Evolutionary conservation across 163 green algal genomes (phyloP), one percentile per base, ranked within the genome.

Genomic region (Scenedesmus sp.): DNA sequence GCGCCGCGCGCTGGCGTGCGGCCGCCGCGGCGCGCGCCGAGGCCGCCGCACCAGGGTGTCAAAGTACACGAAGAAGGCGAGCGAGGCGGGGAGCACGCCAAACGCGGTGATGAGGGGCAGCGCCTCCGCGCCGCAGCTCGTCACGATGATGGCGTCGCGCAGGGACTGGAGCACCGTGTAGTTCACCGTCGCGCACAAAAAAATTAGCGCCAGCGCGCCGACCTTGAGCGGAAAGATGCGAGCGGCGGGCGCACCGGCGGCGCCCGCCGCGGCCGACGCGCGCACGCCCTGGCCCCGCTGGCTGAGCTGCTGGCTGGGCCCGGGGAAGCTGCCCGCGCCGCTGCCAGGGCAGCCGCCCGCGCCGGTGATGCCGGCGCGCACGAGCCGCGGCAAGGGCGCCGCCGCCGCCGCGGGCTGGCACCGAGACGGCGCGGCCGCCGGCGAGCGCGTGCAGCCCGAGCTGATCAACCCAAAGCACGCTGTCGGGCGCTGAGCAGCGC

Each of bases 101-200:
- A 91, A 92, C 6, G 91, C 89, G 15, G 87, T 84, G 42, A 97
- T 85, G 74, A 94, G 94, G 10, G 93, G 93, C 71, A 97, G 84
- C 10, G 86, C 88, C 82, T 96, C 90, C 2, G 89, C 90, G 9
- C 90, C 90, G 33, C 87, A 86, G 3, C 74, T 86, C 5, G 90
- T 95, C n/a, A 97, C 90, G 63, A 97, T 88, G 28, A 97, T 88
- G 9, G 88, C 86, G 58, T 97, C 92, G 39, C 92, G 92, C 64
- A 96, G 63, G 70, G 90, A 93, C 75, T 92, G 86, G 34, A 97
- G 78, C 53, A 97, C 93, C 57, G 91, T 94, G 67, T 95, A 89
- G 83, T 95, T 95, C 86, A 96, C 94, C 36, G 85, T 91, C 3
- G 89, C 86, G 66, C 86, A 89, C 4, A 77, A 34, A n/a, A 77